phyloP scores from a whole-genome alignment of 805 yeast species.

The Barnettozyma sp. region DNA sequence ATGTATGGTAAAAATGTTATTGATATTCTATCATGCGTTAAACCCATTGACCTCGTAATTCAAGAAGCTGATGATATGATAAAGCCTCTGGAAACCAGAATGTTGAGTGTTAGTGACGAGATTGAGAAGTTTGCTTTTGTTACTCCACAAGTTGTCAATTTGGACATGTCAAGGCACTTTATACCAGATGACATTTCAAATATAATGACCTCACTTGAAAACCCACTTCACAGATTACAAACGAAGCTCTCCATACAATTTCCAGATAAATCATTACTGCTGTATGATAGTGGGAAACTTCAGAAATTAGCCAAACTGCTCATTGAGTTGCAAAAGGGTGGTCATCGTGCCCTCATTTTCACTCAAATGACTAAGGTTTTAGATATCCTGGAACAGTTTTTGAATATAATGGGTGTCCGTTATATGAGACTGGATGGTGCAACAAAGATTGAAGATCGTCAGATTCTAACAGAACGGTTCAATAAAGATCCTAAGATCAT shows the following conservation, averaged over 20 bases:
- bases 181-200: slow-evolving; percentile 34
- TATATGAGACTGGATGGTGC: slow-evolving; percentile 97
- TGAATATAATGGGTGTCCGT: slow-evolving; percentile 89
- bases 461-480: slow-evolving; percentile 85
- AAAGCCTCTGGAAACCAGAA: slow-evolving; percentile 36
- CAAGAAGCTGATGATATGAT: slow-evolving; percentile 27
- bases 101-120: slow-evolving; percentile 36
- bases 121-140: slow-evolving; percentile 77
- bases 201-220: slow-evolving; percentile 27
- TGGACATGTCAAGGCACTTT: slow-evolving; percentile 54
- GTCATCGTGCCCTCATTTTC: slow-evolving; percentile 91
- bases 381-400: slow-evolving; percentile 86
- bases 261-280: slow-evolving; percentile 88
- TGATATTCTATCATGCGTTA: slow-evolving; percentile 30
- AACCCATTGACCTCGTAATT: slow-evolving; percentile 23
- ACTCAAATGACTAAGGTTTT: slow-evolving; percentile 98
- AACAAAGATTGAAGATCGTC: slow-evolving; percentile 95
- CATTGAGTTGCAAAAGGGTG: slow-evolving; percentile 71
- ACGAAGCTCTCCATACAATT: slow-evolving; percentile 86
- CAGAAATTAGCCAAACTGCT: slow-evolving; percentile 75
- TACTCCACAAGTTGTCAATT: slow-evolving; percentile 79
- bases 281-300: slow-evolving; percentile 94
- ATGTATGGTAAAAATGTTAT: slow-evolving; percentile 58
- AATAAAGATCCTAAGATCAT: slow-evolving; percentile 81
- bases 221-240: slow-evolving; percentile 75